Conservation (phyloP, 2,329 filamentous ascomycete species). For the Bipolaris oryzae region DNA sequence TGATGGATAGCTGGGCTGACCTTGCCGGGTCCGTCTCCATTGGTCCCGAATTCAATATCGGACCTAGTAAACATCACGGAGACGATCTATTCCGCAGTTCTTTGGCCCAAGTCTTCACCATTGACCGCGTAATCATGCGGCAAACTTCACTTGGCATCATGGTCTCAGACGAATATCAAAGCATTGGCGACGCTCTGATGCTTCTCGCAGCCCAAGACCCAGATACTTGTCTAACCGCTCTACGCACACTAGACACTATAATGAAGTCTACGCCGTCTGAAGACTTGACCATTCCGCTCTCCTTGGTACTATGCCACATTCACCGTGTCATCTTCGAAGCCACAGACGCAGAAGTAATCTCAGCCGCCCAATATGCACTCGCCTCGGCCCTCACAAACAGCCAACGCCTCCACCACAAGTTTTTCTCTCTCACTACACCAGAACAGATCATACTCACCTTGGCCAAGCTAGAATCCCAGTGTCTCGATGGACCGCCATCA, state of each 20-base stretch:
- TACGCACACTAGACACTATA: slow-evolving; percentile 32
- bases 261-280: slow-evolving; percentile 14
- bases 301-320: slow-evolving; percentile 29
- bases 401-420: slow-evolving; percentile 7
- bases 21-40: slow-evolving; percentile 27
- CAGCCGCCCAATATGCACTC: slow-evolving; percentile 37
- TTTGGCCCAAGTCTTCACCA: slow-evolving; percentile 31
- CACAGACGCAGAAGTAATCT: slow-evolving; percentile 36
- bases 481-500: slow-evolving; percentile 35
- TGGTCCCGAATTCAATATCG: slow-evolving; percentile 27
- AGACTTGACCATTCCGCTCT: slow-evolving; percentile 22
- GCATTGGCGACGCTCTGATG: slow-evolving; percentile 31
- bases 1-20: slow-evolving; percentile 28
- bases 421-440: slow-evolving; percentile 25
- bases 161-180: slow-evolving; percentile 26
- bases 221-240: slow-evolving; percentile 34
- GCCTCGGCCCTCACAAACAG: slow-evolving; percentile 25
- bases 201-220: slow-evolving; percentile 30
- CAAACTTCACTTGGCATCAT: slow-evolving; percentile 15
- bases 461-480: slow-evolving; percentile 35
- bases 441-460: slow-evolving; percentile 25
- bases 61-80: slow-evolving; percentile 11
- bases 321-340: slow-evolving; percentile 26
- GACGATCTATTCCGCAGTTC: slow-evolving; percentile 29
- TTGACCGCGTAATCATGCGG: slow-evolving; percentile 34